These are phyloP conservation scores for Helotiales sp. DNA, from an alignment of 2,329 filamentous ascomycete genomes.

Conservation along the genomic window DNA sequence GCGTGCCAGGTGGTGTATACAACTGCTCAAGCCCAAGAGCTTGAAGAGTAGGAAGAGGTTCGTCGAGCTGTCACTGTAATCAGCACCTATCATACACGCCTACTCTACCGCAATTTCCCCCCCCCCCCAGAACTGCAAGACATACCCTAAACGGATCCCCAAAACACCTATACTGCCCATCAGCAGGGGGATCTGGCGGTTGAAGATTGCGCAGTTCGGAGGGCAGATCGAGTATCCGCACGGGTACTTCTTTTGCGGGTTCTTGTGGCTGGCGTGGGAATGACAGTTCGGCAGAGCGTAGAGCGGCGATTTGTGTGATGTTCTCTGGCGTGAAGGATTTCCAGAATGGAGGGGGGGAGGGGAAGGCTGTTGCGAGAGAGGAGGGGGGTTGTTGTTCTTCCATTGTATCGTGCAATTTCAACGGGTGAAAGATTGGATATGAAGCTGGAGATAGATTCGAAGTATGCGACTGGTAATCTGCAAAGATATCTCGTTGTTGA, in stretches of 20 bases:
- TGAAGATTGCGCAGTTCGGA: slow-evolving; percentile 77
- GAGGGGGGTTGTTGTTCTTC: slow-evolving; percentile 56
- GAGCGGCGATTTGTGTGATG: slow-evolving; percentile 60
- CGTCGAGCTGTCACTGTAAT: slow-evolving; percentile 53
- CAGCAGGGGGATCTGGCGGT: slow-evolving; percentile 75
- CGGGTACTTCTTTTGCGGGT: slow-evolving; percentile 38
- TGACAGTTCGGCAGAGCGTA: slow-evolving; percentile 45
- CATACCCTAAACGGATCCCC: slow-evolving; percentile 66
- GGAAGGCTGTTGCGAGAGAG: slow-evolving; percentile 71
- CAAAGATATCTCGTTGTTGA: background rate
- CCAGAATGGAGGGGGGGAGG: slow-evolving; percentile 89
- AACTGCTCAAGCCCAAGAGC: slow-evolving; percentile 75
- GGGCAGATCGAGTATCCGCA: slow-evolving; percentile 38
- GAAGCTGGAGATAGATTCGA: background rate
- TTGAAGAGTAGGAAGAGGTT: slow-evolving; percentile 69
- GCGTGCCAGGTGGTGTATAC: slow-evolving; percentile 49
- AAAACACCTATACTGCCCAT: slow-evolving; percentile 77
- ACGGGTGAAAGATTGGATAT: background rate
- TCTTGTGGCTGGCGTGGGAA: slow-evolving; percentile 13
- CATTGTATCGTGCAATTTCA: slow-evolving; percentile 52
- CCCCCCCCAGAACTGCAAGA: background rate
- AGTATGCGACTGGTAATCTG: background rate
- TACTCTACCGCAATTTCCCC: background rate
- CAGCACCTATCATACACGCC: background rate
- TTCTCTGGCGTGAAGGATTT: slow-evolving; percentile 83